Percentiles rank a stretch among this genome's conserved stretches.
These are phyloP conservation scores for Biscogniauxia marginata DNA, from an alignment of 2,329 filamentous ascomycete species.

Conservation along the genomic window DNA sequence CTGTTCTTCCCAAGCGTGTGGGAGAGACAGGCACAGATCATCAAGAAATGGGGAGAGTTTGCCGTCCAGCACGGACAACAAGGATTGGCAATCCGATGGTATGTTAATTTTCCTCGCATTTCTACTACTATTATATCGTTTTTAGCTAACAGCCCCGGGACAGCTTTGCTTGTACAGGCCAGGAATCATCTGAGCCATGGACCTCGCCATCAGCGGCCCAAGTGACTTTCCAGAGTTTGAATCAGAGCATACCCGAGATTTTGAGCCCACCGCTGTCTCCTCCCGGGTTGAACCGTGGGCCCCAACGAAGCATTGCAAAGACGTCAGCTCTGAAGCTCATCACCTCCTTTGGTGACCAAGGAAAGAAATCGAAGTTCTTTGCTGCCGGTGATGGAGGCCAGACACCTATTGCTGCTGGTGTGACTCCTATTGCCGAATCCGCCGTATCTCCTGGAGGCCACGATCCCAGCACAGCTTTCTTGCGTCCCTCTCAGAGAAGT, in stretches of 20 bases:
- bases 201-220: constrained; percentile 74
- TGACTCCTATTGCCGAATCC: constrained; percentile 84
- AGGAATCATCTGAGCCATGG: constrained; percentile 85
- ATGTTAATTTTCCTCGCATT: constrained; percentile 24
- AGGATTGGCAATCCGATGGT: constrained; percentile 84
- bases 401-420: constrained; percentile 79
- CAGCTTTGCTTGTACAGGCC: constrained; percentile 83
- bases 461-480: constrained; percentile 65
- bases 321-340: constrained; percentile 86
- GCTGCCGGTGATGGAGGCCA: constrained; percentile 53
- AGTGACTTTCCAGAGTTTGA: constrained; percentile 54
- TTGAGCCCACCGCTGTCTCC: constrained; percentile 74
- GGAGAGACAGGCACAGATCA: constrained; percentile 83
- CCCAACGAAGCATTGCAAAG: constrained; percentile 68
- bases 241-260: constrained; percentile 57
- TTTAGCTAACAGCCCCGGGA: constrained; percentile 13
- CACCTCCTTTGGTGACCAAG: constrained; percentile 74
- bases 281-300: constrained; percentile 59
- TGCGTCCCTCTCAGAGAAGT: constrained; percentile 66
- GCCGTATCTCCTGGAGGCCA: constrained; percentile 69
- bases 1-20: constrained; percentile 81
- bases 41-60: constrained; percentile 93
- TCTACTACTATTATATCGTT: not conserved
- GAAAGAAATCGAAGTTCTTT: constrained; percentile 64
- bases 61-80: constrained; percentile 84